Conservation (phyloP, 345 rosid genomes). For the Erysimum cheiranthoides region DNA sequence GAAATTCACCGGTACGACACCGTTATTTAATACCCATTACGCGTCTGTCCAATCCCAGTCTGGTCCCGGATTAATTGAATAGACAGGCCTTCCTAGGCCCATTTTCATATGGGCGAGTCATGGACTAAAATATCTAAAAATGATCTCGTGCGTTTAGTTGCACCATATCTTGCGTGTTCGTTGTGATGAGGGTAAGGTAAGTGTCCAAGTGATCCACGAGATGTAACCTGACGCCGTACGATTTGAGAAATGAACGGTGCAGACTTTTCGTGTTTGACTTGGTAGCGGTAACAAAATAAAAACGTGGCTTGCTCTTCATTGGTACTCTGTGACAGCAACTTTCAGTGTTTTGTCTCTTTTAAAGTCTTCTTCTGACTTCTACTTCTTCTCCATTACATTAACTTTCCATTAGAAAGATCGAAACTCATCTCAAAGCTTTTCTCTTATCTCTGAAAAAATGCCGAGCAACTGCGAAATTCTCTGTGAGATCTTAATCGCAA, state of each 20-base stretch:
- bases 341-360: not conserved
- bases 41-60: too few species aligned
- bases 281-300: not conserved
- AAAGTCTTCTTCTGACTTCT: not conserved
- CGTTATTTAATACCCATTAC: not conserved
- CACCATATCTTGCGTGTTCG: conserved; percentile 1
- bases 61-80: not conserved
- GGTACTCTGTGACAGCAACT: conserved; percentile 8
- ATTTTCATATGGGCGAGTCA: not conserved
- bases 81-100: conserved; percentile 30
- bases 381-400: not conserved
- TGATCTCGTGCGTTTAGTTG: not conserved
- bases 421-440: conserved; percentile 4
- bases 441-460: conserved; percentile 48
- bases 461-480: conserved; percentile 64
- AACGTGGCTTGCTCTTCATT: conserved; percentile 13
- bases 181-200: not conserved
- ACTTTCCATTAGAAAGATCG: not conserved
- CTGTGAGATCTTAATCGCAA: conserved; percentile 85
- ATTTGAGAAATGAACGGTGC: conserved; percentile 27
- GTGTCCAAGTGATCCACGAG: conserved; percentile 1
- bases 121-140: conserved; percentile 1
- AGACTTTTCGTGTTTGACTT: conserved; percentile 19
- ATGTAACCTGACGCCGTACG: conserved; percentile 27
- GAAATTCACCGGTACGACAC: not conserved